A percentile compares a stretch with the other conserved stretches of the same genome.
phyloP scores from a whole-genome alignment of 495 filamentous ascomycete species.

The Astrothelium subdiscretum region DNA sequence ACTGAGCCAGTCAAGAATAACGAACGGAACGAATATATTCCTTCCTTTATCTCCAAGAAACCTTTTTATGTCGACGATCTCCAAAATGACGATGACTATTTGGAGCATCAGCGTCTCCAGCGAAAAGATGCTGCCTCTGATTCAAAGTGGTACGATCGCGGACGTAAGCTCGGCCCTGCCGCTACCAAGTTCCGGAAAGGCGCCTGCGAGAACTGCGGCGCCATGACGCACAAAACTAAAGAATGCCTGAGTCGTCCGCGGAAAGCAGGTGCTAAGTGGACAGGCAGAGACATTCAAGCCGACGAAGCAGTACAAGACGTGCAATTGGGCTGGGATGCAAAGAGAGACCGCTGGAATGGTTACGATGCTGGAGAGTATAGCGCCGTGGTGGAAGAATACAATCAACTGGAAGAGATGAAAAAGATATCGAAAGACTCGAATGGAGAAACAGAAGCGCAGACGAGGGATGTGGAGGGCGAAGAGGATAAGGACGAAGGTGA shows the following conservation, averaged over 20 bases:
- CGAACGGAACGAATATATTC: slow-evolving; percentile 87
- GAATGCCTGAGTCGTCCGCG: slow-evolving; percentile 84
- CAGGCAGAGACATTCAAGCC: slow-evolving; percentile 82
- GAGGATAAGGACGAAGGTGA: slow-evolving; percentile 51
- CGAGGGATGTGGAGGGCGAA: slow-evolving; percentile 23
- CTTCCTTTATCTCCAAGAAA: slow-evolving; percentile 93
- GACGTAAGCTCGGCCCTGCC: slow-evolving; percentile 65
- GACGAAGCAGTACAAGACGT: slow-evolving; percentile 83
- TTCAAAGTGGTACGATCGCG: slow-evolving; percentile 83
- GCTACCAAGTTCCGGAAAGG: slow-evolving; percentile 96
- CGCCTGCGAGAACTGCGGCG: slow-evolving; percentile 95
- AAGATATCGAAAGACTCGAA: slow-evolving; percentile 37
- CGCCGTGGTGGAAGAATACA: slow-evolving; percentile 75
- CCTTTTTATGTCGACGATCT: slow-evolving; percentile 84
- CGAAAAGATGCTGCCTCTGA: slow-evolving; percentile 45
- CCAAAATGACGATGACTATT: slow-evolving; percentile 73
- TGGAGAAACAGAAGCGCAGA: slow-evolving; percentile 16
- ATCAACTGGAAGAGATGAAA: slow-evolving; percentile 75
- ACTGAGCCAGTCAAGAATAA: slow-evolving; percentile 9
- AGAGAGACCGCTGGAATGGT: slow-evolving; percentile 93
- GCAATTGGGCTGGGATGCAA: slow-evolving; percentile 90
- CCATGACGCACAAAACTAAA: slow-evolving; percentile 89
- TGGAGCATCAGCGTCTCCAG: slow-evolving; percentile 91
- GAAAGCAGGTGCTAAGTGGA: slow-evolving; percentile 85
- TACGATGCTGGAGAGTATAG: slow-evolving; percentile 84